phyloP scores from a whole-genome alignment of 2,329 filamentous ascomycete species.

The Pseudopithomyces chartarum region DNA sequence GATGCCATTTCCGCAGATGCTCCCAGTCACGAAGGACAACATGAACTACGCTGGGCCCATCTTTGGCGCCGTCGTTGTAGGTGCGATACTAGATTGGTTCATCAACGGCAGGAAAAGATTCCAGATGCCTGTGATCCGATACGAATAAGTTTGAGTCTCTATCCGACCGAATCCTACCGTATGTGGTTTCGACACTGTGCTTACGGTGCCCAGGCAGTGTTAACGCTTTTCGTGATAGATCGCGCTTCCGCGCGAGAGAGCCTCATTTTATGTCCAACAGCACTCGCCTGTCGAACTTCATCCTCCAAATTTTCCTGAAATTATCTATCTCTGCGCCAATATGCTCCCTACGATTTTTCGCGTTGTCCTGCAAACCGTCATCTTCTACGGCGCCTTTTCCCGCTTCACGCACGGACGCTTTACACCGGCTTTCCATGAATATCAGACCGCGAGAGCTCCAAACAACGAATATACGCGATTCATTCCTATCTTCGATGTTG shows the following conservation, averaged over 20 bases:
- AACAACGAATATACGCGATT: not conserved
- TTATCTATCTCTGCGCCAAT: not conserved
- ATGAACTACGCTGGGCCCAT: constrained; percentile 41
- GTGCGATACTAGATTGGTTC: not conserved
- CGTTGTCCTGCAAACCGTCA: not conserved
- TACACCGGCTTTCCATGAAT: not conserved
- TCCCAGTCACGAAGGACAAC: constrained; percentile 33
- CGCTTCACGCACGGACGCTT: constrained; percentile 5
- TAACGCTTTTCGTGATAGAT: too few species aligned
- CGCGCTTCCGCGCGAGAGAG: too few species aligned
- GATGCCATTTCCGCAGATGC: constrained; percentile 35
- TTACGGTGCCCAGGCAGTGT: too few species aligned
- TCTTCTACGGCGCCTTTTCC: constrained; percentile 3
- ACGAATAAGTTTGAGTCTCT: not conserved
- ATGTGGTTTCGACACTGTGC: too few species aligned
- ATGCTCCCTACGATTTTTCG: not conserved
- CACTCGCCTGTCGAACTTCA: too few species aligned
- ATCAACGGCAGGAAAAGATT: not conserved
- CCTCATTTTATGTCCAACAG: too few species aligned
- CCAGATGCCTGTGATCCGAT: not conserved
- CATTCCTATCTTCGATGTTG: not conserved
- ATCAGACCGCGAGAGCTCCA: constrained; percentile 4
- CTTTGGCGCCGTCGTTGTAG: constrained; percentile 26
- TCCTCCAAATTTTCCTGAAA: too few species aligned
- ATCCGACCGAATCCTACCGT: too few species aligned